These are phyloP conservation scores for Debaryomyces maramus DNA, from an alignment of 805 yeast species.

Conservation along the genomic window DNA sequence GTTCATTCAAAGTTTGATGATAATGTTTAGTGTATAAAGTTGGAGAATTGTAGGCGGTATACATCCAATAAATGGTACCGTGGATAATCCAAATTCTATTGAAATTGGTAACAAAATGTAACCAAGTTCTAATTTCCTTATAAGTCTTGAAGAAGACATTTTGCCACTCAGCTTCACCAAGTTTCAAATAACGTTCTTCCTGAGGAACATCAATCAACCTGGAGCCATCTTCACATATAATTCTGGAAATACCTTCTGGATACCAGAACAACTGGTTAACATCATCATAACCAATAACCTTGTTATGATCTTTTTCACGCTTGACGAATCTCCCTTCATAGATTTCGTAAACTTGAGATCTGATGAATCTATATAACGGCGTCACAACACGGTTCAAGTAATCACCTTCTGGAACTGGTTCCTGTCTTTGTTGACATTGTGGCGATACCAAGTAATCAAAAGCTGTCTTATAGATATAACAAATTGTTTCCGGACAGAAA, in stretches of 20 bases:
- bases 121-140: constrained; percentile 96
- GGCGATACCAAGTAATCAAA: constrained; percentile 86
- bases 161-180: constrained; percentile 92
- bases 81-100: constrained; percentile 98
- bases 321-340: constrained; percentile 79
- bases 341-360: constrained; percentile 80
- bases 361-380: constrained; percentile 78
- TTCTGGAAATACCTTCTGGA: constrained; percentile 96
- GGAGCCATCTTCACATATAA: constrained; percentile 87
- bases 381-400: constrained; percentile 89
- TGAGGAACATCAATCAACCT: constrained; percentile 87
- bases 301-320: constrained; percentile 82
- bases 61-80: constrained; percentile 89
- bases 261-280: constrained; percentile 99
- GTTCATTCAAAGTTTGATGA: constrained; percentile 76
- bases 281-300: constrained; percentile 91
- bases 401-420: constrained; percentile 87
- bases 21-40: constrained; percentile 86
- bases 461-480: constrained; percentile 95
- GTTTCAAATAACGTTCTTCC: constrained; percentile 82
- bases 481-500: constrained; percentile 84
- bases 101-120: constrained; percentile 91
- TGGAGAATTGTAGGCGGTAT: constrained; percentile 89
- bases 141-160: constrained; percentile 93
- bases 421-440: constrained; percentile 83